Base-by-base conservation (phyloP, 352 stramenopile species). In the Phytophthora hybrid region DNA sequence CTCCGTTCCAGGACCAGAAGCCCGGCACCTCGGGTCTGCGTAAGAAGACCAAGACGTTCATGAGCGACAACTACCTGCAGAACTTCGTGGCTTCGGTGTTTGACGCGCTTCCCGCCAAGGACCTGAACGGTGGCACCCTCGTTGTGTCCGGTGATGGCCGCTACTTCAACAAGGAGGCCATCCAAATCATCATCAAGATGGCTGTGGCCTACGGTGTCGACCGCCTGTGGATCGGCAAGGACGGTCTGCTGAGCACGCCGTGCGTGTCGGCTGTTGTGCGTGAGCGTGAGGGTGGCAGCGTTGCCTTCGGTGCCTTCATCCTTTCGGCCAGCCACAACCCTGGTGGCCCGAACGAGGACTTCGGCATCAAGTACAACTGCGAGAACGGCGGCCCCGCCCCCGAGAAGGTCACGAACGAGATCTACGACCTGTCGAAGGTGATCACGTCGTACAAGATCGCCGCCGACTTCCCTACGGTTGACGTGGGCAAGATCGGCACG, bases 1-100 rank as follows among this genome's bases (percentile, higher is more conserved):
- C 81, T 62, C 97, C 97, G 32, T 99, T 99, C 77, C 74, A 92
- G 52, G 97, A 97, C 68, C 98, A 99, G 91, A 98, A 98, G 80
- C 97, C 98, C 0, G 98, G 98, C 59, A 99, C 98, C 14, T 99
- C 94, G 31, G 98, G 98, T 54, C 84, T 99, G 39, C 90, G 98
- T 64, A 99, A 99, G 88, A 99, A 99, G 90, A 99, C 98, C 4
- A 99, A 98, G 80, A 92, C 97, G 31, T 99, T 99, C 85, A 99
- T 99, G 95, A 90, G 96, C 53, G 82, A 93, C 66, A 93, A 99
- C 79, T 99, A 99, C 85, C 88, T 99, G 31, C 89, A 99, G 81
- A 99, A 99, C 85, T 97, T 97, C 82, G 96, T 99, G 54, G 97
- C 99, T 87, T 87, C 94, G 37, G 97, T 97, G 5, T 99, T 99